These are phyloP conservation scores for Pittosporum tobira DNA, from an alignment of 129 eudicot species.

Conservation along the genomic window DNA sequence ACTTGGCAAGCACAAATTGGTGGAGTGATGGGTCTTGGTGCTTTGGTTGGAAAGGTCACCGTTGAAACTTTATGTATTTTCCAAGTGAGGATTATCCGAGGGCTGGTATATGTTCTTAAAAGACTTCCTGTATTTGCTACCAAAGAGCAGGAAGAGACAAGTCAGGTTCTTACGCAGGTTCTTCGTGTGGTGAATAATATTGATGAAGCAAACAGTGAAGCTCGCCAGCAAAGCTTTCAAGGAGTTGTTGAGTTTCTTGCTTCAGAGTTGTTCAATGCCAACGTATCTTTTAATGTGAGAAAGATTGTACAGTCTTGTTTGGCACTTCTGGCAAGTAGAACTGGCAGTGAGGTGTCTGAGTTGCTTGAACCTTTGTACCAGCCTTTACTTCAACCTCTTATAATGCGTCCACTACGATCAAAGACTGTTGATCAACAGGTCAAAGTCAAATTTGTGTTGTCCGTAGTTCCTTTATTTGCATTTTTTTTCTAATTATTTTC, in stretches of 20 bases:
- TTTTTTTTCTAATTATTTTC: not conserved
- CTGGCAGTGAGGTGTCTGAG: conserved; percentile 98
- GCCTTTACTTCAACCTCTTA: conserved; percentile 86
- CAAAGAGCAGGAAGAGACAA: conserved; percentile 94
- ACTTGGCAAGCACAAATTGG: conserved; percentile 98
- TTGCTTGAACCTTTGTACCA: conserved; percentile 92
- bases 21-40: conserved; percentile 97
- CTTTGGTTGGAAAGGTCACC: conserved; percentile 93
- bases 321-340: conserved; percentile 96
- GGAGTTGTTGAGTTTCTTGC: conserved; percentile 95
- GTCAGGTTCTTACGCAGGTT: conserved; percentile 92
- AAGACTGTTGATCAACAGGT: conserved; percentile 99
- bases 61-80: conserved; percentile 78
- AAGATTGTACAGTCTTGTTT: conserved; percentile 94
- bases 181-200: conserved; percentile 96
- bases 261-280: conserved; percentile 71
- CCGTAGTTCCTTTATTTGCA: not conserved
- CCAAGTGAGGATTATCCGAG: conserved; percentile 79
- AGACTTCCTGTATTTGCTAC: conserved; percentile 92
- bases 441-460: conserved; percentile 24
- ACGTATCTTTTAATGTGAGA: conserved; percentile 73
- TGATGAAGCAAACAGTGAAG: conserved; percentile 96
- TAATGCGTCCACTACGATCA: conserved; percentile 72
- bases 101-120: conserved; percentile 84
- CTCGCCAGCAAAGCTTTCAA: conserved; percentile 79